These are phyloP conservation scores for Tolypocladium endophyticum DNA, from an alignment of 2,329 filamentous ascomycete species.

Conservation along the genomic window DNA sequence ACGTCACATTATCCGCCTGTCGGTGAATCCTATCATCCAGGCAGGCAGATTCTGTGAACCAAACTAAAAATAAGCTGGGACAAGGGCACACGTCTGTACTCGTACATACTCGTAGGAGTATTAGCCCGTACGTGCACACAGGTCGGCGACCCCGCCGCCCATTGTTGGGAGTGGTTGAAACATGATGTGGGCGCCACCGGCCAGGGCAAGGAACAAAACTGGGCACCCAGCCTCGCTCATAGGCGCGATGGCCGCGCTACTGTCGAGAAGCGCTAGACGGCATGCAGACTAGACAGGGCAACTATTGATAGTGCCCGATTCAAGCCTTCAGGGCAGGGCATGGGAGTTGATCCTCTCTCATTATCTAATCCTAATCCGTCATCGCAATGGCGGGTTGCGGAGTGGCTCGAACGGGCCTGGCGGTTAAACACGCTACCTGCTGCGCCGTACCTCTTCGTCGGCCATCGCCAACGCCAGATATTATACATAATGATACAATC, in stretches of 20 bases:
- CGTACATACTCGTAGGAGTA: too few species aligned
- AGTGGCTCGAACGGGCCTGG: not conserved
- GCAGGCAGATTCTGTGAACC: not conserved
- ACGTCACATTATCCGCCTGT: not conserved
- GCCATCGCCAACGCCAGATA: not conserved
- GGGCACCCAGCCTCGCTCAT: not conserved
- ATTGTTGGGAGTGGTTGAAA: not conserved
- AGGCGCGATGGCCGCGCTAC: not conserved
- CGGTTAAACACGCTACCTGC: not conserved
- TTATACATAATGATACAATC: not conserved
- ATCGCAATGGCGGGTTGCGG: not conserved
- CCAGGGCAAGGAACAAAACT: not conserved
- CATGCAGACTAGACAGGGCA: not conserved
- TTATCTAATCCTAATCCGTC: not conserved
- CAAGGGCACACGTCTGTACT: not conserved
- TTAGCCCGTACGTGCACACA: too few species aligned
- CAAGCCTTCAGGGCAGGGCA: not conserved
- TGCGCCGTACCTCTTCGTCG: not conserved
- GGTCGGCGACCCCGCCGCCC: too few species aligned
- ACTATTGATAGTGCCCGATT: not conserved
- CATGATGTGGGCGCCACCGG: not conserved
- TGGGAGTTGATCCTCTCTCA: not conserved
- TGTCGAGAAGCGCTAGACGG: not conserved
- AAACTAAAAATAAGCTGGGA: not conserved
- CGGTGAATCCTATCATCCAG: not conserved